Evolutionary conservation across 306 rosid species (phyloP), one percentile per base, ranked within the genome.

Genomic region (Prunus fruticosa): DNA sequence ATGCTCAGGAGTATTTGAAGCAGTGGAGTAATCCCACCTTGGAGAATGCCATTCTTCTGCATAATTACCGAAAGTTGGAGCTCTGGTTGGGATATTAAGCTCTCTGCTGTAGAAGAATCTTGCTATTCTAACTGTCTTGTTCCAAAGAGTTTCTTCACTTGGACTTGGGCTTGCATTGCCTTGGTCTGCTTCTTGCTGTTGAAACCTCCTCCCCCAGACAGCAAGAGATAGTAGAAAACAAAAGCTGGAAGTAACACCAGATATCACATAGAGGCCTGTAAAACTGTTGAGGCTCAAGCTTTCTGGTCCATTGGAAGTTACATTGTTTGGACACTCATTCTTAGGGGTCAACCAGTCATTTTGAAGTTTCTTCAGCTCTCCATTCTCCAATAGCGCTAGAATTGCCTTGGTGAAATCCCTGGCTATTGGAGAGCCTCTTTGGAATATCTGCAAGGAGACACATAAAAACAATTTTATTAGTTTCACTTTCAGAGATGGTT

Each of bases 361-460:
- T 84, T 88, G 87, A 38, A 88, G 71, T 10, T 0, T 13, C 75
- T 27, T 80, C 25, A 90, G 0, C 16, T 69, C 80, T 15, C 93
- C 91, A 11, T 53, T 13, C 61, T 88, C 86, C 38, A 67, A 60
- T 23, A 88, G 84, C 41, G 54, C 32, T 61, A 88, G 70, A 66
- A 90, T 90, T 12, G 85, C 90, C 71, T 56, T 63, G 2, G 91
- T 85, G 80, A 88, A 49, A 73, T 90, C 93, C 80, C 22, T 79
- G 18, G 72, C 76, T 46, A 88, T 5, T n/a, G 96, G 93, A 5
- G 96, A 88, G 64, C 90, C 91, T 79, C 84, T 88, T 63, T 77
- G 87, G 80, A 90, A 87, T 72, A 82, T 64, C 96, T 88, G 88
- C 79, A 74, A 49, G 27, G 15, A 6, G 4, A 11, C 43, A 6